A percentile compares a stretch with the other conserved stretches of the same genome.
Conservation (phyloP, 805 yeast species). For the Ogataea siamensis region DNA sequence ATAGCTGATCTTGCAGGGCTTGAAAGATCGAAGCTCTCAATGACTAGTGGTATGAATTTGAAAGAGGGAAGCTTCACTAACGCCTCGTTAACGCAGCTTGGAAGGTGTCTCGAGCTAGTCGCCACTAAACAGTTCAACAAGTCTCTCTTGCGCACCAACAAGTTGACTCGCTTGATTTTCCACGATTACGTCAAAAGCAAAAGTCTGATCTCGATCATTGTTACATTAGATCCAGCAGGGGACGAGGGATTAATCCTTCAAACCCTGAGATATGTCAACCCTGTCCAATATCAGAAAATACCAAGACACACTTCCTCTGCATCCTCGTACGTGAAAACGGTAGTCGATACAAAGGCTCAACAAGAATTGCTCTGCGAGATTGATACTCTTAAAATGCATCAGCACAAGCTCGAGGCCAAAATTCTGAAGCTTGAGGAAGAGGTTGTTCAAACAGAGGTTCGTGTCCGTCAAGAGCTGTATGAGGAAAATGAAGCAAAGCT, state of each 20-base stretch:
- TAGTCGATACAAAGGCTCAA: constrained; percentile 17
- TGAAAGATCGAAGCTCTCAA: constrained; percentile 47
- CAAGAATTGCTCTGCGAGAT: constrained; percentile 27
- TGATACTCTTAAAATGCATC: constrained; percentile 27
- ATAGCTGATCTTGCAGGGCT: constrained; percentile 53
- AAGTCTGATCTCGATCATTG: constrained; percentile 35
- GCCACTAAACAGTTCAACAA: constrained; percentile 37
- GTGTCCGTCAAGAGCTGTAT: constrained; percentile 29
- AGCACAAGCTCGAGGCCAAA: constrained; percentile 23
- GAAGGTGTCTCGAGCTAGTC: constrained; percentile 46
- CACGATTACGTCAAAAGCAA: constrained; percentile 40
- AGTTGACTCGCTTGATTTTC: constrained; percentile 47
- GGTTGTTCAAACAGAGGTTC: constrained; percentile 30
- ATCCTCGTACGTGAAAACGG: constrained; percentile 6
- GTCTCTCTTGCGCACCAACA: constrained; percentile 46
- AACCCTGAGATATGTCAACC: constrained; percentile 32
- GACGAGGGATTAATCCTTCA: constrained; percentile 35
- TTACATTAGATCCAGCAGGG: constrained; percentile 39
- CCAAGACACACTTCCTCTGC: constrained; percentile 23
- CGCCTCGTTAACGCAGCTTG: constrained; percentile 47
- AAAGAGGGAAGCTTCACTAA: constrained; percentile 50
- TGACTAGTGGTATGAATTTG: constrained; percentile 43
- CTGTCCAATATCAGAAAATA: constrained; percentile 29
- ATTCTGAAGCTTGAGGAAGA: constrained; percentile 26
- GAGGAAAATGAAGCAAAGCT: constrained; percentile 36